These are phyloP conservation scores for Debaryomyces sp. DNA, from an alignment of 1,139 yeast genomes.

Conservation along the genomic window DNA sequence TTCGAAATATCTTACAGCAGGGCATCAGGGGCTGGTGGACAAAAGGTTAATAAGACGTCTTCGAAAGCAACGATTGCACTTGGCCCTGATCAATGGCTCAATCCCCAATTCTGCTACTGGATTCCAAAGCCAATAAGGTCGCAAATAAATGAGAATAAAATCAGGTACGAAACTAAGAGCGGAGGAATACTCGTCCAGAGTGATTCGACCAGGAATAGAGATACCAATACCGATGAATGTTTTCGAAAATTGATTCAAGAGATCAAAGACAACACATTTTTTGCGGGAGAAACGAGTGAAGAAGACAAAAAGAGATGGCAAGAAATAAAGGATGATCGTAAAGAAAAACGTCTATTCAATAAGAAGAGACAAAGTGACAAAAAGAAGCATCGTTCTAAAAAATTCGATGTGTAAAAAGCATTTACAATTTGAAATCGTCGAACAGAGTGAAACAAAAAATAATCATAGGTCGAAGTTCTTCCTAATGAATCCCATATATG, in stretches of 20 bases:
- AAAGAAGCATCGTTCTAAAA: constrained; percentile 52
- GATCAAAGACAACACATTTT: constrained; percentile 48
- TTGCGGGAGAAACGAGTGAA: constrained; percentile 53
- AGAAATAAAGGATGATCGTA: constrained; percentile 44
- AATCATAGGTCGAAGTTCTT: neutral
- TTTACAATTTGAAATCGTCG: neutral
- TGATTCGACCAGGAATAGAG: constrained; percentile 62
- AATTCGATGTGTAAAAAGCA: constrained; percentile 27
- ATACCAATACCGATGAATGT: constrained; percentile 60
- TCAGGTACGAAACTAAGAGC: constrained; percentile 58
- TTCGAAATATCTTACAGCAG: constrained; percentile 65
- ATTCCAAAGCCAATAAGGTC: constrained; percentile 56
- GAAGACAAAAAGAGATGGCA: constrained; percentile 61
- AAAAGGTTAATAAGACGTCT: constrained; percentile 83
- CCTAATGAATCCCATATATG: neutral
- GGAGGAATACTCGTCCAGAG: constrained; percentile 67
- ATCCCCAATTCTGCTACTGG: constrained; percentile 53
- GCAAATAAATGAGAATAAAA: constrained; percentile 41
- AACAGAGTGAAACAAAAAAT: too few species aligned
- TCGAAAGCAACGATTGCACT: constrained; percentile 76
- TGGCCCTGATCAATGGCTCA: constrained; percentile 48
- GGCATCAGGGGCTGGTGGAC: constrained; percentile 95
- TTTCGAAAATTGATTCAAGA: constrained; percentile 58
- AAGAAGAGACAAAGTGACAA: constrained; percentile 60
- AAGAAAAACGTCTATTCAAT: constrained; percentile 49